Evolutionary conservation across 345 rosid species (phyloP).

Genomic region (Populus pruinosa): DNA sequence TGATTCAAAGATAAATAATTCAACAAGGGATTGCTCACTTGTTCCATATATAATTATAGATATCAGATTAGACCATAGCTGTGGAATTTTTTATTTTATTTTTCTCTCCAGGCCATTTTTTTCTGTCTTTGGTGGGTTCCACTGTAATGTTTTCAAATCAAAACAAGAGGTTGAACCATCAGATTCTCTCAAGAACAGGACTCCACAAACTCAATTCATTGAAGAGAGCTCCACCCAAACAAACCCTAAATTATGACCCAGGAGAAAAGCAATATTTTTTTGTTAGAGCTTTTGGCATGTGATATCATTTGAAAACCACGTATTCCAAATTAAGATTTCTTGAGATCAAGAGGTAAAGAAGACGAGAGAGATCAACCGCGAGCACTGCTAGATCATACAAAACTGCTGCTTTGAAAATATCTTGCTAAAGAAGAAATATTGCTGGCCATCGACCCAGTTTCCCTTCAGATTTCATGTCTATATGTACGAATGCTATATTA

Average conservation of each 20-base stretch:
- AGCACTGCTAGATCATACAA: neutral
- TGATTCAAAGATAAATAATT: slow-evolving; percentile 34
- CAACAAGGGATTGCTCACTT: slow-evolving; percentile 22
- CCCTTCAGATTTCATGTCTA: too few species aligned
- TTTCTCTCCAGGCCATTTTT: neutral
- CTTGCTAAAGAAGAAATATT: neutral
- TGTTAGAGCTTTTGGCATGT: neutral
- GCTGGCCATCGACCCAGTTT: too few species aligned
- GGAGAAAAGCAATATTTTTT: neutral
- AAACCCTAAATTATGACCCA: slow-evolving; percentile 18
- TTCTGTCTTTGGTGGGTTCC: slow-evolving; percentile 12
- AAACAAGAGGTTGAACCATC: slow-evolving; percentile 14
- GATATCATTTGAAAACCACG: slow-evolving; percentile 20
- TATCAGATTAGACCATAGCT: slow-evolving; percentile 19
- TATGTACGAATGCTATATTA: too few species aligned
- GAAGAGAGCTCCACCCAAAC: slow-evolving; percentile 16
- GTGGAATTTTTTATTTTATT: too few species aligned
- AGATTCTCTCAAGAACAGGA: neutral
- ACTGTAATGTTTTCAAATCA: slow-evolving; percentile 8
- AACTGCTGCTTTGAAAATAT: neutral
- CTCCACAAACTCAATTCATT: neutral
- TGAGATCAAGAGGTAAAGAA: neutral
- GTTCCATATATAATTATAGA: neutral
- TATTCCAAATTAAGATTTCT: slow-evolving; percentile 17
- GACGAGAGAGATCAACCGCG: neutral